These are phyloP conservation scores for Curvularia sp. DNA, from an alignment of 2,329 filamentous ascomycete species.

Conservation along the genomic window DNA sequence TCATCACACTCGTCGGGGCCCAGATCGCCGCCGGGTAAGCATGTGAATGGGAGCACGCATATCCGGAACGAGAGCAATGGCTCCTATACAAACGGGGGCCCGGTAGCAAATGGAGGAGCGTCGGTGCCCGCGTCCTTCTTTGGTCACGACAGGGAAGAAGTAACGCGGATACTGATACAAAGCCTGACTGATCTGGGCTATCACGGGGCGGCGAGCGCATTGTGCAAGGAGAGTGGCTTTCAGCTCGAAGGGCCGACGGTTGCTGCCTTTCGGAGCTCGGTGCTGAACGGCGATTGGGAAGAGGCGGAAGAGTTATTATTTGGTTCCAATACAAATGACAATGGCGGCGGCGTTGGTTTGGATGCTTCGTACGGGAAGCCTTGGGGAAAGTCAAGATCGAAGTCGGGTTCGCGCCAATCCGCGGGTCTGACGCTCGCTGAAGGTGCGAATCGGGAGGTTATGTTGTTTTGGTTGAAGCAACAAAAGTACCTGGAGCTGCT, in stretches of 20 bases:
- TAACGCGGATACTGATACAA: conserved; percentile 91
- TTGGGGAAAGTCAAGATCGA: conserved; percentile 40
- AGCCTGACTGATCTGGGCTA: conserved; percentile 90
- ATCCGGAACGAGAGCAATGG: conserved; percentile 53
- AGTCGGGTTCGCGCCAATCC: conserved; percentile 45
- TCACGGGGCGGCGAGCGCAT: conserved; percentile 72
- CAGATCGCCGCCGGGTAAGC: conserved; percentile 44
- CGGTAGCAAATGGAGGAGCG: conserved; percentile 42
- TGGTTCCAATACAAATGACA: conserved; percentile 56
- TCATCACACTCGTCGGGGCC: conserved; percentile 47
- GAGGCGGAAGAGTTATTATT: conserved; percentile 84
- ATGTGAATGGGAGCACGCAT: conserved; percentile 52
- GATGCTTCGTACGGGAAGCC: conserved; percentile 44
- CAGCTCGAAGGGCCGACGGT: conserved; percentile 86
- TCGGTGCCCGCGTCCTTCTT: conserved; percentile 64
- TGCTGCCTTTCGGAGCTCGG: conserved; percentile 80
- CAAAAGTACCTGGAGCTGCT: conserved; percentile 95
- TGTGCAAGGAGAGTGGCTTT: conserved; percentile 84
- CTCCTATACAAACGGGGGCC: conserved; percentile 52
- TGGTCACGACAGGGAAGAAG: conserved; percentile 89
- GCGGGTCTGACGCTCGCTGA: conserved; percentile 75
- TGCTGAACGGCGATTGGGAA: conserved; percentile 80
- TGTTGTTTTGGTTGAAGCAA: conserved; percentile 87
- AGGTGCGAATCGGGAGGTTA: conserved; percentile 75
- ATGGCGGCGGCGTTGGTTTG: conserved; percentile 52